Evolutionary conservation across 2,329 filamentous ascomycete species (phyloP), one percentile per base, ranked within the genome.

Genomic region (Kalaharituber pfeilii): DNA sequence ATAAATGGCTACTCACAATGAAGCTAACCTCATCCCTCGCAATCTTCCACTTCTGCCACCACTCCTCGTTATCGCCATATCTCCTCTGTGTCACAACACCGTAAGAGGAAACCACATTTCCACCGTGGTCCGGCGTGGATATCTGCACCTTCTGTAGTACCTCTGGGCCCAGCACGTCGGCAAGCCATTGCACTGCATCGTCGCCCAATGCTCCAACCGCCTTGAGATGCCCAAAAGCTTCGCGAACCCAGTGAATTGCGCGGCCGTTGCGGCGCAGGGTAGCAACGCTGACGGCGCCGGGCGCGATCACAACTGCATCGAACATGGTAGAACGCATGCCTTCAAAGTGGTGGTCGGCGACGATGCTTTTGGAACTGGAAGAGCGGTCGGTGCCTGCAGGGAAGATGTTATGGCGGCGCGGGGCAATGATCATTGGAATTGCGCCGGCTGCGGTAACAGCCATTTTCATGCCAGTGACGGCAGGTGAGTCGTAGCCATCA

Each of bases 181-280:
- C 67, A 65, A 59, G 62, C 15, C 61, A 39, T 24, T 18, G 70
- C 65, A 68, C 54, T 1, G 68, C 68, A 27, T 73, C 67, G 50
- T 72, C 67, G 0, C 82, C 84, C 0, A 81, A 82, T 0, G 81
- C 86, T 1, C 79, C 85, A 24, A 91, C 82, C 1, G 83, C 71
- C 72, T 91, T 91, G 51, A 87, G 72, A 59, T 91, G 85, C 0
- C 84, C 84, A 61, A 89, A 91, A 0, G 84, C 81, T 66, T 91
- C 86, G 1, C 82, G 76, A 3, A 89, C 70, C 77, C 82, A 91
- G 70, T 89, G 81, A 1, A 83, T 65, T 0, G 82, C 82, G 18
- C 84, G 80, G 0, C 85, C 84, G 57, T 80, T 78, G 54, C 74
- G 69, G 1, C 53, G 22, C 0, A 91, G 74, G 0, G 77, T 78